Percentiles rank a stretch among this genome's conserved stretches.
Evolutionary conservation across 108 stramenopile genomes (phyloP).

Genomic region (Nitzschia sp.): DNA sequence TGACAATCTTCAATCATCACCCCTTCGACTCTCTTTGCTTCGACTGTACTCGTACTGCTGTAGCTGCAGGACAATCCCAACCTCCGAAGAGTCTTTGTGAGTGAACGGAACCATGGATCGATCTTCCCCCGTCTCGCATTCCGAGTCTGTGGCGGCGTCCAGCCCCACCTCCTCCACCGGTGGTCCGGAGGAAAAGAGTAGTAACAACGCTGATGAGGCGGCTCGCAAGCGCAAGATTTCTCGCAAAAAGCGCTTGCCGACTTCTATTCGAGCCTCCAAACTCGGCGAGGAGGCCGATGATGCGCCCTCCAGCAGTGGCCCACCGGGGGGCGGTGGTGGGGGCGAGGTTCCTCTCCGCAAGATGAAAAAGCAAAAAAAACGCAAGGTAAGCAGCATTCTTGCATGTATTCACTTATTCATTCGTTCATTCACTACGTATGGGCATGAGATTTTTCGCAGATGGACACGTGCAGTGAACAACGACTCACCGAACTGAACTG

Average conservation of each 20-base stretch:
- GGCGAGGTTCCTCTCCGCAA: background rate
- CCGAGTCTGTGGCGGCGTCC: constrained; percentile 1
- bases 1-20: no score
- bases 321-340: background rate
- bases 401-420: no score
- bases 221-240: background rate
- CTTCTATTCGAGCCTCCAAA: background rate
- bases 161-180: background rate
- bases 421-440: no score
- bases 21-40: no score
- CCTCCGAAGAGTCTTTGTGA: no score
- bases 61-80: no score
- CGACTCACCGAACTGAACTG: no score
- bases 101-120: no score
- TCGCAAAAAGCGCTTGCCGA: constrained; percentile 36
- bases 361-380: constrained; percentile 33
- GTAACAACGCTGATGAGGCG: background rate
- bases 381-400: constrained; percentile 24
- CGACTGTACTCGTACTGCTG: no score
- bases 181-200: background rate
- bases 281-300: constrained; percentile 5
- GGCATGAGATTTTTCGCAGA: no score
- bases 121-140: constrained; percentile 1
- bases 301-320: background rate
- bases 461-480: no score